Conservation (phyloP, 805 yeast genomes). For the Wickerhamomyces bisporus region DNA sequence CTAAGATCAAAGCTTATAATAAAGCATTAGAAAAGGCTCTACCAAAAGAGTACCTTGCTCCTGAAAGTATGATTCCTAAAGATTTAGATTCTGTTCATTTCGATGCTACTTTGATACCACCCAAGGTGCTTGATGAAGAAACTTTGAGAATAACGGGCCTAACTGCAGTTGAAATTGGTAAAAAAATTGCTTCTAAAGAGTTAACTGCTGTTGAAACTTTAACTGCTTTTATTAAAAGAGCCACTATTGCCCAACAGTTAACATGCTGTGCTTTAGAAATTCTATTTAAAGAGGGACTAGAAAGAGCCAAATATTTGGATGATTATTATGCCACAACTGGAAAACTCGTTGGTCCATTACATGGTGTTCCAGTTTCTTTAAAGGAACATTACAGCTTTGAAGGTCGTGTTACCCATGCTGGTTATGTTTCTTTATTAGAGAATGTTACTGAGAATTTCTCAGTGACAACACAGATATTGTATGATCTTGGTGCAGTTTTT, state of each 20-base stretch:
- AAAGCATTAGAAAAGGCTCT: constrained; percentile 14
- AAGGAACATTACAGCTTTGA: constrained; percentile 58
- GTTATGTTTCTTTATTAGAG: constrained; percentile 49
- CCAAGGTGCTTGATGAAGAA: constrained; percentile 13
- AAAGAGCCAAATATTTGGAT: constrained; percentile 53
- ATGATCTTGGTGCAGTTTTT: constrained; percentile 41
- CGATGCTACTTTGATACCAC: constrained; percentile 20
- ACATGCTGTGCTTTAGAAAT: constrained; percentile 58
- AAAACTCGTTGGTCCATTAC: constrained; percentile 58
- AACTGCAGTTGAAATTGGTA: constrained; percentile 17
- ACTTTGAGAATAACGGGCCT: constrained; percentile 18
- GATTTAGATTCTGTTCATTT: constrained; percentile 18
- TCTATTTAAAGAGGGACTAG: constrained; percentile 58
- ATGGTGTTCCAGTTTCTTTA: constrained; percentile 63
- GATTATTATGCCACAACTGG: constrained; percentile 43
- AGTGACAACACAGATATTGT: constrained; percentile 36
- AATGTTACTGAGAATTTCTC: constrained; percentile 44
- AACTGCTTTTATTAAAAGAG: constrained; percentile 34
- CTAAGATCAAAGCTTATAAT: constrained; percentile 21
- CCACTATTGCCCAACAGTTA: constrained; percentile 59
- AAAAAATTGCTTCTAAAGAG: constrained; percentile 12
- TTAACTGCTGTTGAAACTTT: constrained; percentile 17
- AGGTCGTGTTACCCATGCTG: constrained; percentile 54
- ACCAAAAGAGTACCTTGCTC: constrained; percentile 21
- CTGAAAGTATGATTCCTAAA: constrained; percentile 15